Conservation (phyloP, 768 basidiomycete genomes). For the Lyophyllum decastes region DNA sequence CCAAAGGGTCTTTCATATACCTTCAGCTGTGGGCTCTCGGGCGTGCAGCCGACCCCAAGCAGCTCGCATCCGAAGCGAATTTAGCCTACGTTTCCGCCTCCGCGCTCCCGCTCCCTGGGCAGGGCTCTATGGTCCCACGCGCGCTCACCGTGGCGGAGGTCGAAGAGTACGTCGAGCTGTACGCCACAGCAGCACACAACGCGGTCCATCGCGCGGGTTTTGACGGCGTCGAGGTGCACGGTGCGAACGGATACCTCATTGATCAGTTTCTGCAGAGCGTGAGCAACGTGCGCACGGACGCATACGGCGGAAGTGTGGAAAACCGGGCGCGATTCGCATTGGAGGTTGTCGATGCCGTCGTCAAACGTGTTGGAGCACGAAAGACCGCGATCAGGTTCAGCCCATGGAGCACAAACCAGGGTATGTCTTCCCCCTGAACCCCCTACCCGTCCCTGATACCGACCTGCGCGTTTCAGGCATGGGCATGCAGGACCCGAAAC, state of each 20-base stretch:
- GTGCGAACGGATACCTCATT: constrained; percentile 47
- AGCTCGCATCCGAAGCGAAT: constrained; percentile 37
- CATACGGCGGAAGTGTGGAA: constrained; percentile 69
- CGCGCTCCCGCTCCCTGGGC: constrained; percentile 19
- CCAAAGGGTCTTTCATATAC: constrained; percentile 46
- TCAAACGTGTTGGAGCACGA: constrained; percentile 50
- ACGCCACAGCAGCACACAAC: constrained; percentile 54
- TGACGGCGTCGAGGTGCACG: constrained; percentile 59
- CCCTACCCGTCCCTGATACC: neutral
- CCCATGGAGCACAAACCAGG: constrained; percentile 50
- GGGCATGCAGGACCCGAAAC: constrained; percentile 42
- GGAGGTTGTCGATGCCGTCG: constrained; percentile 55
- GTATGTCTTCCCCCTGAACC: constrained; percentile 18
- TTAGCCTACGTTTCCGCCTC: constrained; percentile 36
- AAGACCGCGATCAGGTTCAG: constrained; percentile 58
- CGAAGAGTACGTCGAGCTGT: constrained; percentile 47
- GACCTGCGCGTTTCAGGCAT: constrained; percentile 25
- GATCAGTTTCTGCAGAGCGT: constrained; percentile 65
- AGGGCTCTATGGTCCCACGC: constrained; percentile 30
- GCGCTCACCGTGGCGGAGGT: constrained; percentile 50
- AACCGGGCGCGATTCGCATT: constrained; percentile 57
- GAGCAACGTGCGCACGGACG: constrained; percentile 61
- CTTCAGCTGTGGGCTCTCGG: constrained; percentile 63
- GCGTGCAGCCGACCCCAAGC: constrained; percentile 33
- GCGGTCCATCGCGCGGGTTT: constrained; percentile 62